Conservation (phyloP, 371 early-diverging fungal species). For the Haplosporangium sp. region DNA sequence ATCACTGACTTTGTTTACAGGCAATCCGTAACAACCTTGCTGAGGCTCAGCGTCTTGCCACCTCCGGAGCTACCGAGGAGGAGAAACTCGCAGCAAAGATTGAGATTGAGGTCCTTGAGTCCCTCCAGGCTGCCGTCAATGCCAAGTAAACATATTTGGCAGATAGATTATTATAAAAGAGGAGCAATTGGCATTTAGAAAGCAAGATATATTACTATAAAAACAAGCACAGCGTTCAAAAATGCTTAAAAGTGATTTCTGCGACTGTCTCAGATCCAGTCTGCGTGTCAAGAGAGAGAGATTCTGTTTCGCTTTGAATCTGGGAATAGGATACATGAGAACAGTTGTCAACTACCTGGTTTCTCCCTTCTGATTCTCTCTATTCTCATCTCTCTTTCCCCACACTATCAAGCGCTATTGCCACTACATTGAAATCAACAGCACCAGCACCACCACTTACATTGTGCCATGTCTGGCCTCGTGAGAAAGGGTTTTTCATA, state of each 20-base stretch:
- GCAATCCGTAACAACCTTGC: conserved; percentile 83
- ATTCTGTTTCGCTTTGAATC: conserved; percentile 2
- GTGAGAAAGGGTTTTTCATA: conserved; percentile 7
- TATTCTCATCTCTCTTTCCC: not conserved
- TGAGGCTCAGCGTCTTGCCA: conserved; percentile 82
- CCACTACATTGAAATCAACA: not conserved
- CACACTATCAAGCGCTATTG: not conserved
- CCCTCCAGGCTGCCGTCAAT: conserved; percentile 74
- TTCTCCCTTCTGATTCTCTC: not conserved
- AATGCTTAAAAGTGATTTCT: not conserved
- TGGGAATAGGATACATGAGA: not conserved
- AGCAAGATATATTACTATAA: conserved; percentile 4
- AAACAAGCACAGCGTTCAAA: not conserved
- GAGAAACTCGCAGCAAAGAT: conserved; percentile 90
- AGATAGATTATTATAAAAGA: not conserved
- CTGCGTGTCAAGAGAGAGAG: no score
- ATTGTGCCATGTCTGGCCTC: not conserved
- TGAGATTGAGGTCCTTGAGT: conserved; percentile 92
- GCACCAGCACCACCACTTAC: not conserved
- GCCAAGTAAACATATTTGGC: conserved; percentile 43
- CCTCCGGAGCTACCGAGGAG: conserved; percentile 76
- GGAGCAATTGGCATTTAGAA: not conserved
- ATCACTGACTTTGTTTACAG: conserved; percentile 52
- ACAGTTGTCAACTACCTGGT: not conserved
- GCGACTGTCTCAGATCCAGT: not conserved